Percentiles rank a stretch among this genome's conserved stretches.
phyloP scores from a whole-genome alignment of 2,329 filamentous ascomycete species.

The Penicillium griseofulvum region DNA sequence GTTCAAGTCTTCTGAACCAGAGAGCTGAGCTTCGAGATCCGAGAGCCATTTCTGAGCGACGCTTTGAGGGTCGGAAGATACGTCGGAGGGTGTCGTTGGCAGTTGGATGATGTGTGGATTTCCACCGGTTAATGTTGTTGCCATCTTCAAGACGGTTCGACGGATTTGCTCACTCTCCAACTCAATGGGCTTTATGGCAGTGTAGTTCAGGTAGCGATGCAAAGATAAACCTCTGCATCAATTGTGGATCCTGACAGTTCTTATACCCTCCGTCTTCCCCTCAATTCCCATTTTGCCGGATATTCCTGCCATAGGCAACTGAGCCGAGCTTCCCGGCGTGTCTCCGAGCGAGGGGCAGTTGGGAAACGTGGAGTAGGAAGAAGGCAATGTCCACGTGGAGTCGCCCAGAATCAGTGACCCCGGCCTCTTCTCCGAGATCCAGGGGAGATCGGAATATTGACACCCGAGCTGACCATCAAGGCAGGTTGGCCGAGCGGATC shows the following conservation, averaged over 20 bases:
- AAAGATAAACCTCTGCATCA: neutral
- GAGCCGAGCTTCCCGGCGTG: slow-evolving; percentile 3
- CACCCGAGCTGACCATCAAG: slow-evolving; percentile 1
- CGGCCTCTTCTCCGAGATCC: slow-evolving; percentile 6
- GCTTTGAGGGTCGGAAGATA: slow-evolving; percentile 21
- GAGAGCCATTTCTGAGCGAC: slow-evolving; percentile 37
- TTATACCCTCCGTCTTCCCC: neutral
- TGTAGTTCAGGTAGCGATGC: neutral
- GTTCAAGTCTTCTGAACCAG: slow-evolving; percentile 13
- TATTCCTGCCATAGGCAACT: neutral
- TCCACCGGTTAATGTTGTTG: slow-evolving; percentile 22
- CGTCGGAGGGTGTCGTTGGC: slow-evolving; percentile 23
- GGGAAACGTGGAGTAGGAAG: slow-evolving; percentile 4
- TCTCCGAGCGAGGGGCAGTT: slow-evolving; percentile 3
- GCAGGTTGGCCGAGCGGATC: slow-evolving; percentile 13
- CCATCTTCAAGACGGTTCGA: slow-evolving; percentile 8
- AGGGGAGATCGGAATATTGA: slow-evolving; percentile 9
- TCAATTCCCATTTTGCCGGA: slow-evolving; percentile 7
- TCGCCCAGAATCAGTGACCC: slow-evolving; percentile 6
- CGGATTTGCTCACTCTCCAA: neutral
- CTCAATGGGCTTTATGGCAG: too few species aligned
- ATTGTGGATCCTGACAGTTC: neutral
- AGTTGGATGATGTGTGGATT: slow-evolving; percentile 33
- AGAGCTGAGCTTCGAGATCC: slow-evolving; percentile 26
- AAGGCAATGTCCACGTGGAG: slow-evolving; percentile 1